These are phyloP conservation scores for Fagopyrum homotropicum DNA, from an alignment of 148 eudicot genomes.

Conservation along the genomic window DNA sequence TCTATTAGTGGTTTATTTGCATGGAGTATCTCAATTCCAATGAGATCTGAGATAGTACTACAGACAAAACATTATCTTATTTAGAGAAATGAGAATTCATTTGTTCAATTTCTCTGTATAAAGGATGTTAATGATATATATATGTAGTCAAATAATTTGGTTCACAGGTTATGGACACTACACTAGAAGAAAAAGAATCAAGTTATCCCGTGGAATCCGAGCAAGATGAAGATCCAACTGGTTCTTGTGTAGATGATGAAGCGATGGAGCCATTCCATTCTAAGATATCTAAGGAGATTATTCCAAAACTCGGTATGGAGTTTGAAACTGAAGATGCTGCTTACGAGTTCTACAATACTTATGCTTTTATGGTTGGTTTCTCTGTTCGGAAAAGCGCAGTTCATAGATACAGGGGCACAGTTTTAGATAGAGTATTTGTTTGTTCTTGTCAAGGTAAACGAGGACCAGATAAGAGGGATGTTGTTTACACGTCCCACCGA, in stretches of 20 bases:
- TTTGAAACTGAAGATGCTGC: slow-evolving; percentile 11
- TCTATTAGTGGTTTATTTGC: too few relatives aligned
- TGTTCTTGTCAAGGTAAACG: slow-evolving; percentile 16
- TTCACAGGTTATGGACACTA: background rate
- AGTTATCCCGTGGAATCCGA: background rate
- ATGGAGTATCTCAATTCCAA: too few relatives aligned
- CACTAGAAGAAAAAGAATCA: background rate
- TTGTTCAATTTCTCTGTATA: background rate
- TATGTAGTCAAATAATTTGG: background rate
- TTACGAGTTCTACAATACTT: slow-evolving; percentile 9
- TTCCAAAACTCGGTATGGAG: slow-evolving; percentile 11
- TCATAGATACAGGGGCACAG: background rate
- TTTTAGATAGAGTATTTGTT: slow-evolving; percentile 14
- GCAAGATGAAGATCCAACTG: background rate
- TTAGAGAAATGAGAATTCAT: background rate
- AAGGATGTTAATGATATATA: background rate
- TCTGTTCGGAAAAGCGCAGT: slow-evolving; percentile 5
- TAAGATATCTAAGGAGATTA: background rate
- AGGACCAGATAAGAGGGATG: slow-evolving; percentile 9
- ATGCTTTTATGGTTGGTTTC: slow-evolving; percentile 14
- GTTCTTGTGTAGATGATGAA: background rate
- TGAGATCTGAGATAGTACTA: too few relatives aligned
- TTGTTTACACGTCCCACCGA: slow-evolving; percentile 10
- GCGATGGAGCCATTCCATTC: slow-evolving; percentile 7
- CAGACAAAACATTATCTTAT: too few relatives aligned